Base-by-base conservation (phyloP, 1,139 yeast genomes). In the Nadsonia commutata region DNA sequence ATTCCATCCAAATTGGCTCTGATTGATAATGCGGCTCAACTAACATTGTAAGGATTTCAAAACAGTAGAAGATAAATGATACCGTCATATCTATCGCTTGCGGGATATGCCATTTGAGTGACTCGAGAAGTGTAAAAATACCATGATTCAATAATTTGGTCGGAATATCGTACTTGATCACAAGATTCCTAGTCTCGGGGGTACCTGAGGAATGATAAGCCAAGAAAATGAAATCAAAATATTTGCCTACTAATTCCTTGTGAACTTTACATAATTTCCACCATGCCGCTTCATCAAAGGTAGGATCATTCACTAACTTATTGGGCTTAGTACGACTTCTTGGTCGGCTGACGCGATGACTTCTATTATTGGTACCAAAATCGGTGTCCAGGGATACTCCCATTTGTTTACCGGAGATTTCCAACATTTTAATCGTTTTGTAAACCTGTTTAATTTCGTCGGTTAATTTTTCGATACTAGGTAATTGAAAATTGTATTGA, bases 81-180 rank as follows among this genome's bases (percentile, higher is more conserved):
- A 52, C 51, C 19, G 58, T 50, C 31, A 52, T 46, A 13, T 51
- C 58, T 16, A 49, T 50, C 11, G 53, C 48, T 9, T 45, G 45
- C 1, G 63, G 61, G 38, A 51, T 39, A 31, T 47, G 48, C 2
- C 45, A 45, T 18, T 60, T 51, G 38, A 59, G 47, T 31, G 51
- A 45, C 42, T 58, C 63, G 21, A 59, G 47, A 39, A 53, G 54
- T 40, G 47, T 50, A 44, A 56, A 56, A n/a, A 59, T 52, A 21
- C 63, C 63, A 37, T 51, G 49, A 42, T 57, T 58, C 63, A 63
- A 58, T 48, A 59, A 49, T 8, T 62, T 50, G 20, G 56, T 48
- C 2, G 61, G 58, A 33, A 59, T 58, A 40, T 54, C 53, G 46
- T 58, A 55, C 42, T 57, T 56, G 31, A 50, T 49, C 19, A 58